Base-by-base conservation (phyloP, 2,329 filamentous ascomycete species). In the Botrytis pseudocinerea region DNA sequence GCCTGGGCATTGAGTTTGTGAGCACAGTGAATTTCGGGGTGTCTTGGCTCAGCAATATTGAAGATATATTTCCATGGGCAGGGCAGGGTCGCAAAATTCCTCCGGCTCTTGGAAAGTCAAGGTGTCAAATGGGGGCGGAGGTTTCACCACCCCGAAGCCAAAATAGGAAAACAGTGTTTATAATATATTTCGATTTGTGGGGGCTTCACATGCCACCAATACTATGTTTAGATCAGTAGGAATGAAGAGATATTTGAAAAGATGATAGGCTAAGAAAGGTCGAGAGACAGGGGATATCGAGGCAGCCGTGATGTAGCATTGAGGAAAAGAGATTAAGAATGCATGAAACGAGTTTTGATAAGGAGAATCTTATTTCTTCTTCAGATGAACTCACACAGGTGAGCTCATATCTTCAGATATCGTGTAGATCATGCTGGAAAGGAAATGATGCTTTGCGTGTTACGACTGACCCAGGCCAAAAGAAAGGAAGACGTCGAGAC, bases 401-500 rank as follows among this genome's bases (percentile, higher is more conserved):
- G 70, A 71, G 61, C 70, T 71, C 61, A 71, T 71, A 51, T 54
- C 44, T 66, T 66, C 64, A 66, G 40, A 44, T 59, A 71, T 59
- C 66, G 60, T 71, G 69, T 46, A 40, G 69, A 71, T 71, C 69
- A 46, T 65, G 61, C 46, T 44, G 60, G 46, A 48, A 65, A 71
- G 42, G 59, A 71, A 62, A 64, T 62, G 68, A 70, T 40, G 22
- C 28, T 70, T 70, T 32, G 35, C n/a, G 57, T 54, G 22, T 44
- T 70, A n/a, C 25, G 8, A 38, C 32, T 65, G 60, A 40, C n/a
- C 57, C 44, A 46, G 64, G 25, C 14, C 4, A 40, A 51, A 65
- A 25, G 28, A 46, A 32, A 62, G 38, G 18, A 44, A 48, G 38
- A 25, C 22, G 42, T 59, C 59, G 40, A 57, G 35, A 32, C 61